These are phyloP conservation scores for Sphaerulina vaccinii DNA, from an alignment of 2,329 filamentous ascomycete species.

Conservation along the genomic window DNA sequence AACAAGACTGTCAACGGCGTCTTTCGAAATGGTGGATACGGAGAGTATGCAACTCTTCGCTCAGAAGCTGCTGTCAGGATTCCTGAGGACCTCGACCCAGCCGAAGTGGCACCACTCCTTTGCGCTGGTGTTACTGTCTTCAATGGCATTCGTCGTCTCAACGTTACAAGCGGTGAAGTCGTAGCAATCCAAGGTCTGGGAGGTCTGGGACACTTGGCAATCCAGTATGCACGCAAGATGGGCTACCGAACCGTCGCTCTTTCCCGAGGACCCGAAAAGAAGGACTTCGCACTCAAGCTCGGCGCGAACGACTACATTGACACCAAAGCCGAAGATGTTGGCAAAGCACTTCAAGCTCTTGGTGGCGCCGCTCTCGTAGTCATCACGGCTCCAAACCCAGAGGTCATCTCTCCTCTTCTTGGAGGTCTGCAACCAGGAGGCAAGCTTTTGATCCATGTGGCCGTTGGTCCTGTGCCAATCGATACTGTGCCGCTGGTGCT, in stretches of 20 bases:
- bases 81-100: constrained; percentile 48
- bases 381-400: constrained; percentile 61
- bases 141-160: constrained; percentile 52
- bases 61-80: constrained; percentile 60
- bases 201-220: constrained; percentile 49
- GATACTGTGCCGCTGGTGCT: constrained; percentile 46
- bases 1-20: constrained; percentile 65
- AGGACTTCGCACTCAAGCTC: constrained; percentile 53
- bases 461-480: constrained; percentile 46
- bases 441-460: constrained; percentile 60
- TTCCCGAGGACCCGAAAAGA: constrained; percentile 52
- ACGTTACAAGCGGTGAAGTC: constrained; percentile 45
- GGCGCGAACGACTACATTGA: constrained; percentile 60
- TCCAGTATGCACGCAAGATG: constrained; percentile 55
- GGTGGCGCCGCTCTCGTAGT: constrained; percentile 64
- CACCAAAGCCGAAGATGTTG: constrained; percentile 52
- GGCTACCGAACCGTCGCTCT: constrained; percentile 55
- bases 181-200: constrained; percentile 56
- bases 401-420: constrained; percentile 55
- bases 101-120: constrained; percentile 48
- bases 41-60: constrained; percentile 60
- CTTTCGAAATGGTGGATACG: constrained; percentile 62
- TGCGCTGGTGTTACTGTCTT: constrained; percentile 53
- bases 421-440: constrained; percentile 55
- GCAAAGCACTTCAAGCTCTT: constrained; percentile 53